Percentiles rank a stretch among this genome's conserved stretches.
phyloP scores from a whole-genome alignment of 306 rosid species.

The Trifolium subterraneum region DNA sequence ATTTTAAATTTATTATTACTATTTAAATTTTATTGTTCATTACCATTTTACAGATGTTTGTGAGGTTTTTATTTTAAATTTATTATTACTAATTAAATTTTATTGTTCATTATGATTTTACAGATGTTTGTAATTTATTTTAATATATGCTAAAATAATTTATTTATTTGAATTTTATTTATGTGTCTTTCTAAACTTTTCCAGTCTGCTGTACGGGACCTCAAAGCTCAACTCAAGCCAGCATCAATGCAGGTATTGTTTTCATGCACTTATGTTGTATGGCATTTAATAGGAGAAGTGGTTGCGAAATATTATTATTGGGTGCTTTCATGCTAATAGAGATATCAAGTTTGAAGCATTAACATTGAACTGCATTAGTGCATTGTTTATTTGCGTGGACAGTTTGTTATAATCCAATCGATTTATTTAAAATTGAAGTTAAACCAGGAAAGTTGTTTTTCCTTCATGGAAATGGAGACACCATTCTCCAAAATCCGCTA shows the following conservation, averaged over 20 bases:
- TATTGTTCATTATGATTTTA: conserved; percentile 10
- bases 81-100: not conserved
- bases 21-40: conserved; percentile 6
- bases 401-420: too few relatives aligned
- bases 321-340: too few relatives aligned
- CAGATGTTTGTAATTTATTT: conserved; percentile 18
- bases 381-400: too few relatives aligned
- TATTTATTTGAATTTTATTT: conserved; percentile 3
- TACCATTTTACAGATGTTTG: conserved; percentile 7
- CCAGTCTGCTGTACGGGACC: conserved; percentile 89
- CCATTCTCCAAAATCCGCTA: too few relatives aligned
- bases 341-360: too few relatives aligned
- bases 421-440: too few relatives aligned
- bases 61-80: too few relatives aligned
- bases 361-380: too few relatives aligned
- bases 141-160: not conserved
- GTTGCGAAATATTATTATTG: too few relatives aligned
- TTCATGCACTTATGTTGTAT: not conserved
- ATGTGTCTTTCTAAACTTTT: conserved; percentile 35
- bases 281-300: too few relatives aligned
- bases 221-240: conserved; percentile 87
- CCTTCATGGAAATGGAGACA: too few relatives aligned
- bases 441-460: too few relatives aligned
- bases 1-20: not conserved
- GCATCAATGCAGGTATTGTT: conserved; percentile 89